phyloP scores from a whole-genome alignment of 257 asterid genomes.

The Solanum tarapatanum region DNA sequence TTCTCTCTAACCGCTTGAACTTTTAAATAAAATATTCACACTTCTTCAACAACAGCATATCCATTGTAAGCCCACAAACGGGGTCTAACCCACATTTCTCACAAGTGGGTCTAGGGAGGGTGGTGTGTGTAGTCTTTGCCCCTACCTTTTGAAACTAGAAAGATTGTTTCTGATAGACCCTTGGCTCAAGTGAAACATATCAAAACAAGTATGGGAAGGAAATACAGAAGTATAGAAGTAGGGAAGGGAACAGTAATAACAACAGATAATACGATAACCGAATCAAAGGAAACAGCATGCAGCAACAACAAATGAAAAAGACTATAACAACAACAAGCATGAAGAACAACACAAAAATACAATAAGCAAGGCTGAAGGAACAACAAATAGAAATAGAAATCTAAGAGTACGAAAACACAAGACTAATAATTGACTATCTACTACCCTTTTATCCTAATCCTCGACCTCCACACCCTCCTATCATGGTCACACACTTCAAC shows the following conservation, averaged over 20 bases:
- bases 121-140: not conserved
- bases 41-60: not conserved
- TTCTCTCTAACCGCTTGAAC: not conserved
- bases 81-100: not conserved
- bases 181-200: not conserved
- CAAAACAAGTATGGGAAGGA: not conserved
- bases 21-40: not conserved
- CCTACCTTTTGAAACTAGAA: not conserved
- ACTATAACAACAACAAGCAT: not conserved
- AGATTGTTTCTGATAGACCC: not conserved
- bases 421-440: not conserved
- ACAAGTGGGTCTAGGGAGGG: not conserved
- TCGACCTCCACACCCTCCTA: not conserved
- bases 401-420: not conserved
- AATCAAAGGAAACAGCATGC: not conserved
- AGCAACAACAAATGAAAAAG: not conserved
- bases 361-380: not conserved
- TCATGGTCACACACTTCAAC: not conserved
- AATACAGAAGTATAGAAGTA: not conserved
- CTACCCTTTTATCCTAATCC: not conserved
- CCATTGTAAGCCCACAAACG: not conserved
- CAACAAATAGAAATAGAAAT: not conserved
- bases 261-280: not conserved
- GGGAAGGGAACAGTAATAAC: not conserved
- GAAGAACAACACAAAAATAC: not conserved